Base-by-base conservation (phyloP, 306 rosid genomes). In the Alnus rubra region DNA sequence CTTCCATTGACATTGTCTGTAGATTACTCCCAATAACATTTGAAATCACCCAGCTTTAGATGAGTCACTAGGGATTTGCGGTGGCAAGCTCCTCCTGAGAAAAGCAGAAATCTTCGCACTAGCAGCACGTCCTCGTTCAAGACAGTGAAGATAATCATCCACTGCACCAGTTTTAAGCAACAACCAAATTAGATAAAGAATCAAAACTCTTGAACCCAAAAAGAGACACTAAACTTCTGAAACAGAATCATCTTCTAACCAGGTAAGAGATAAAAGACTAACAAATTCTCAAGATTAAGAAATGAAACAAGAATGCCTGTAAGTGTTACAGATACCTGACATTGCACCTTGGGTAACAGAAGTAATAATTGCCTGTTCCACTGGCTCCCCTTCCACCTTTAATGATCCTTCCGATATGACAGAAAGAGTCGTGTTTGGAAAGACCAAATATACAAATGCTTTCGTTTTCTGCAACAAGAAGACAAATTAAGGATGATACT, bases 291-390 rank as follows among this genome's bases (percentile, higher is more conserved):
- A 42, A 15, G 23, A 63, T 12, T 11, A 15, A 77, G 1, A 64
- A 3, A 30, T 10, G 28, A 67, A 63, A 75, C 71, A 53, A 3
- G 14, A 72, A 74, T 11, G 13, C 68, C 53, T 30, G 45, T 10
- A 73, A 31, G 49, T 39, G 71, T 62, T 68, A 58, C 30, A 73
- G 23, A 81, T 87, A 95, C 99, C 98, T 84, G 93, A 76, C 98
- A 95, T 91, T 79, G 91, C 88, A 72, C 98, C 98, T 64, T 86
- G 99, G 69, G 98, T 95, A 70, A 90, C 90, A 74, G 99, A 95
- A 74, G 99, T 89, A 54, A 93, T 88, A 86, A 95, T 79, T 76
- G 98, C 98, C 51, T 93, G 84, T 77, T 91, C 92, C 86, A 79
- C 47, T n/a, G 96, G 94, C 76, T 93, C 97, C 35, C 82, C 88